phyloP scores from a whole-genome alignment of 371 early-diverging fungal species.

The Smittium mucronatum region DNA sequence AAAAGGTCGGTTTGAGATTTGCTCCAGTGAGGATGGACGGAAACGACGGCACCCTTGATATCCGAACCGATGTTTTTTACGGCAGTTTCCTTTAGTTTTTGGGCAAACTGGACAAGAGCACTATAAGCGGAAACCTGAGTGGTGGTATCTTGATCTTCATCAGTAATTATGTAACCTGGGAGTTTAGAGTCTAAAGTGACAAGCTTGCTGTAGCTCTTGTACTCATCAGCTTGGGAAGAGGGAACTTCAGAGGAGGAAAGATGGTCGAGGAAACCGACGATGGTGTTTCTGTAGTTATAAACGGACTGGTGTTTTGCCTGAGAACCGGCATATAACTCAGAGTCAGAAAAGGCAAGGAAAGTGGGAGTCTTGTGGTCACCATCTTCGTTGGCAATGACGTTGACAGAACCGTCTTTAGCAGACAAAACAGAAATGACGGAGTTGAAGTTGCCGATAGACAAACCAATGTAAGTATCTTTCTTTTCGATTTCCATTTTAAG shows the following conservation, averaged over 20 bases:
- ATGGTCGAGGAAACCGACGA: constrained; percentile 70
- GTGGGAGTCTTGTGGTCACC: constrained; percentile 92
- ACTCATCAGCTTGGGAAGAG: constrained; percentile 32
- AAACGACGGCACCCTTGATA: constrained; percentile 80
- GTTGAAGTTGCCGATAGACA: constrained; percentile 80
- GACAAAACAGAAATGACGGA: constrained; percentile 72
- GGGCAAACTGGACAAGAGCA: constrained; percentile 63
- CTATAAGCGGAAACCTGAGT: constrained; percentile 51
- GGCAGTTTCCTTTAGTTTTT: constrained; percentile 73
- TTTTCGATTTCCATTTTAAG: not conserved
- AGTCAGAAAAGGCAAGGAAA: constrained; percentile 80
- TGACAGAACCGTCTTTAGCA: constrained; percentile 67
- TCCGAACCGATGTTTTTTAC: constrained; percentile 69
- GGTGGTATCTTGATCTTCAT: constrained; percentile 41
- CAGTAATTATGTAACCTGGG: constrained; percentile 63
- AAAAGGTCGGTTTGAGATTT: constrained; percentile 75
- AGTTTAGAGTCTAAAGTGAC: constrained; percentile 50
- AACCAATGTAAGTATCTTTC: constrained; percentile 49
- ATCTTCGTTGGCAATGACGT: constrained; percentile 94
- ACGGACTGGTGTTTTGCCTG: constrained; percentile 84
- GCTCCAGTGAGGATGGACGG: constrained; percentile 87
- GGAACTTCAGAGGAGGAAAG: constrained; percentile 51
- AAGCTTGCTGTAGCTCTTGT: not conserved
- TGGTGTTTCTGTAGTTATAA: constrained; percentile 75
- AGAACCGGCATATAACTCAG: constrained; percentile 82